These are phyloP conservation scores for Lenwebbia sp. DNA, from an alignment of 345 rosid genomes.

Conservation along the genomic window DNA sequence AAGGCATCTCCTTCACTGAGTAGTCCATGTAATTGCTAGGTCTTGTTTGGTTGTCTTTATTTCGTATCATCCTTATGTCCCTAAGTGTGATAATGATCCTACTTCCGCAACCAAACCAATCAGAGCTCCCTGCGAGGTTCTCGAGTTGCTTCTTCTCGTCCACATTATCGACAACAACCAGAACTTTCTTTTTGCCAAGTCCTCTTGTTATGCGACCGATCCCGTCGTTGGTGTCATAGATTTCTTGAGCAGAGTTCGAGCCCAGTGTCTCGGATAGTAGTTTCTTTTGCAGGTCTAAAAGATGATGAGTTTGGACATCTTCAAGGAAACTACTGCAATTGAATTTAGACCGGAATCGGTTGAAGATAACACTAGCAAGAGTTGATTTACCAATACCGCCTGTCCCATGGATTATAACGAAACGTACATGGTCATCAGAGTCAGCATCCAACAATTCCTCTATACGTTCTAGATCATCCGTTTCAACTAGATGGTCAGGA, in stretches of 20 bases:
- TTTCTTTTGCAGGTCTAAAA: not conserved
- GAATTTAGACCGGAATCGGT: not conserved
- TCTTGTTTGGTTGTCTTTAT: not conserved
- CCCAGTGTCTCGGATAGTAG: not conserved
- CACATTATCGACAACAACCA: not conserved
- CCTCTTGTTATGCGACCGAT: not conserved
- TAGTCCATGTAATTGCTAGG: not conserved
- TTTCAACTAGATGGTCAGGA: not conserved
- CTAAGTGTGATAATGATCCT: not conserved
- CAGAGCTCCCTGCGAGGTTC: not conserved
- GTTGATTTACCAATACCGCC: not conserved
- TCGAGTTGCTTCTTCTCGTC: not conserved
- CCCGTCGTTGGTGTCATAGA: not conserved
- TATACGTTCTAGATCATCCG: not conserved
- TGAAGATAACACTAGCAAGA: not conserved
- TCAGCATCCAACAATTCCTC: not conserved
- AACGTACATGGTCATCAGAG: not conserved
- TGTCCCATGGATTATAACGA: not conserved
- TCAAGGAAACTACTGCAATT: not conserved
- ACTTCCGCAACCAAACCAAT: not conserved
- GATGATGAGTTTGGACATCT: not conserved
- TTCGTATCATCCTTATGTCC: not conserved
- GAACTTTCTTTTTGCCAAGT: not conserved
- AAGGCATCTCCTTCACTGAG: not conserved
- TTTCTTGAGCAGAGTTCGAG: not conserved